Evolutionary conservation across 2,329 filamentous ascomycete genomes (phyloP), one percentile per base, ranked within the genome.

Genomic region (Dothistroma pini): DNA sequence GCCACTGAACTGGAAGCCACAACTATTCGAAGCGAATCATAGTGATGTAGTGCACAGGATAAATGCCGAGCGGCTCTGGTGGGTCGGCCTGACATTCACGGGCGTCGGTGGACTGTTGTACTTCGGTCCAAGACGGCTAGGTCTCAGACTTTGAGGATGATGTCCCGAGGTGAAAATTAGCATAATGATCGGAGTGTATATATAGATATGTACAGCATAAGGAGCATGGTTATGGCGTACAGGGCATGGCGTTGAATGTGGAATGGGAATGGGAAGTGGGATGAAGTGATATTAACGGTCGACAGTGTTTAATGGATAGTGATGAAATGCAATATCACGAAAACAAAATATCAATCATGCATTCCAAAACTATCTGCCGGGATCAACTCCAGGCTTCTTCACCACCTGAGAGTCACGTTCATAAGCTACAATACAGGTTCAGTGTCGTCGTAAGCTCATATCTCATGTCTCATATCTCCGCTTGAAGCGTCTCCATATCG

Each of bases 41-140:
- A 59, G 75, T 7, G 70, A 72, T 6, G 62, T 78, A 21, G 72
- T 75, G 35, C 69, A 74, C 25, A 69, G 74, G 22, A 72, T 77
- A 54, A 73, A 76, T 63, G 75, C 78, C 0, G 79, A 82, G 57
- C 69, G 74, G 16, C 75, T 79, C 72, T 83, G 80, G 79, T 83
- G 80, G 79, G 75, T 80, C 25, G 81, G 81, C 0, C 63, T 82
- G 10, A 73, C 75, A 50, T 71, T 81, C 67, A 83, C 79, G 2
- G 78, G 78, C 1, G 66, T 79, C 12, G 81, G 81, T 22, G 76
- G 79, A 1, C 53, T 81, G 38, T 69, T 83, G 55, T 83, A 80
- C 70, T 79, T 78, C 66, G 73, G 74, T 7, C 74, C 74, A 9
- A 65, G 74, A 54, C 71, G 72, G 59, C 68, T 75, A 64, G 74